phyloP scores from a whole-genome alignment of 768 basidiomycete genomes.

The Leucocoprinus birnbaumii region DNA sequence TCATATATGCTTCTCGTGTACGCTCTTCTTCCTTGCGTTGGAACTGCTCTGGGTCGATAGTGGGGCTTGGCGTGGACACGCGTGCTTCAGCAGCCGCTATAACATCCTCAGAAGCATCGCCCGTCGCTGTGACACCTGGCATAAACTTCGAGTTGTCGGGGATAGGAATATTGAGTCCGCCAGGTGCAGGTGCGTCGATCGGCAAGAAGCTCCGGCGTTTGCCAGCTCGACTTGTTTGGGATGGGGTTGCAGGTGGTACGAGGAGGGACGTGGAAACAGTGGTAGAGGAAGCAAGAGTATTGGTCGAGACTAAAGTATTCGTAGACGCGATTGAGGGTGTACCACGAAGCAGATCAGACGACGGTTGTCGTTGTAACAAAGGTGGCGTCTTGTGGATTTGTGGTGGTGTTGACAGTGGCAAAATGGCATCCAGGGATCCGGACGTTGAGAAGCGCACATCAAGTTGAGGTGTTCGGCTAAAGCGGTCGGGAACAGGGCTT shows the following conservation, averaged over 20 bases:
- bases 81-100: conserved; percentile 12
- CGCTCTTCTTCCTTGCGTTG: conserved; percentile 69
- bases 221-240: conserved; percentile 45
- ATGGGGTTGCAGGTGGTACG: conserved; percentile 37
- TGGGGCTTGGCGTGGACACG: conserved; percentile 43
- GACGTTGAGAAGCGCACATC: conserved; percentile 73
- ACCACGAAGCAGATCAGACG: conserved; percentile 24
- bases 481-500: conserved; percentile 27
- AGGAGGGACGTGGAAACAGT: conserved; percentile 34
- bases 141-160: conserved; percentile 64
- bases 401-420: conserved; percentile 25
- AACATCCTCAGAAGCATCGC: conserved; percentile 20
- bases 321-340: conserved; percentile 17
- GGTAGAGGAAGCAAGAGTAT: conserved; percentile 6
- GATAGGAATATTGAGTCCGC: conserved; percentile 56
- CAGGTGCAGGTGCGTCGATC: conserved; percentile 67
- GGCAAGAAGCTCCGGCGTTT: conserved; percentile 91
- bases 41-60: conserved; percentile 44
- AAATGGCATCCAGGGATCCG: conserved; percentile 53
- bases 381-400: conserved; percentile 15
- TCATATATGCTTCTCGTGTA: conserved; percentile 66
- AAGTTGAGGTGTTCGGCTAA: conserved; percentile 53
- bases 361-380: conserved; percentile 20
- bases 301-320: conserved; percentile 8
- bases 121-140: conserved; percentile 41